A percentile compares a stretch with the other conserved stretches of the same genome.
Conservation (phyloP, 2,329 filamentous ascomycete genomes). For the Colletotrichum sublineola region DNA sequence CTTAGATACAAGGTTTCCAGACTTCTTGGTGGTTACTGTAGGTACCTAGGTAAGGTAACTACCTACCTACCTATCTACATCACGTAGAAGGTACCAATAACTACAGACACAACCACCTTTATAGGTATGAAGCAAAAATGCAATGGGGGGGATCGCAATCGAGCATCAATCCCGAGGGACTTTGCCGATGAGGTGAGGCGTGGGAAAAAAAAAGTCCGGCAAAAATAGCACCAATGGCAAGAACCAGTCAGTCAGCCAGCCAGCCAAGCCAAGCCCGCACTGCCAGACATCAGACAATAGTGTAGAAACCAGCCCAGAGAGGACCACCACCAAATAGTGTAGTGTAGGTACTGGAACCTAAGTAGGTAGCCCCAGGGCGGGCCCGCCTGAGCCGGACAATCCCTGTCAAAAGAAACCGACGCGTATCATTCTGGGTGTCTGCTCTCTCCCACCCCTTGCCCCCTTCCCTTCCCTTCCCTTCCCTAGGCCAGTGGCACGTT, state of each 20-base stretch:
- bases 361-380: background rate
- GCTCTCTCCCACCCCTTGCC: background rate
- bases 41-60: background rate
- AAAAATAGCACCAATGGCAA: slow-evolving; percentile 37
- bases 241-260: slow-evolving; percentile 1
- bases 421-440: slow-evolving; percentile 7
- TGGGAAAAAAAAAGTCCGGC: slow-evolving; percentile 28
- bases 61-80: too few species aligned
- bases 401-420: slow-evolving; percentile 23
- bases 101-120: background rate
- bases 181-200: slow-evolving; percentile 1
- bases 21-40: too few species aligned
- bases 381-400: slow-evolving; percentile 32
- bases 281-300: background rate
- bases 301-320: background rate
- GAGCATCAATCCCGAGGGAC: background rate
- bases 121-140: background rate
- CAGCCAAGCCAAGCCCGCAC: slow-evolving; percentile 8
- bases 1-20: too few species aligned
- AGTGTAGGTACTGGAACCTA: background rate
- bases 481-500: background rate
- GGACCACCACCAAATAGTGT: background rate
- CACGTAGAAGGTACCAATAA: background rate
- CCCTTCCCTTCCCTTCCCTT: background rate
- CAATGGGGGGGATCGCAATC: background rate